Base-by-base conservation (phyloP, 805 yeast species). In the Spathaspora sp. region DNA sequence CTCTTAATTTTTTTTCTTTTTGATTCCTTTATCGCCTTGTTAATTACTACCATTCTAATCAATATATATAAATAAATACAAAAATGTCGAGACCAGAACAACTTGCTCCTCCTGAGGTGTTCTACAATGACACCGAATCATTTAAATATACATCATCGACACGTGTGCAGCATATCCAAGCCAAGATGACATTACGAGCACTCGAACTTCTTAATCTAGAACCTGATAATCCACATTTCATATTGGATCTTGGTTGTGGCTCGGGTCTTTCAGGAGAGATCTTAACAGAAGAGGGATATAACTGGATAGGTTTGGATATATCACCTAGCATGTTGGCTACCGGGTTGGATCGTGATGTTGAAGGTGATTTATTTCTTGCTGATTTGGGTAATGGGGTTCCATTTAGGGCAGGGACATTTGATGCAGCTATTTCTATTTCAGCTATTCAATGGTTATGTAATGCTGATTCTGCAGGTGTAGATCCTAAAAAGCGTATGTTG, bases 401-500 rank as follows among this genome's bases (percentile, higher is more conserved):
- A 5, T 94, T 94, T 64, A 79, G 99, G 63, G 89, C 98, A 2
- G 99, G 99, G 48, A 79, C 96, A 0, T 94, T 93, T 67, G 99
- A 94, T 68, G 97, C 97, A 1, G 98, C 96, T 1, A 89, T 94
- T 31, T 86, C 96, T 23, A 90, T 94, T 55, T 87, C 96, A 35
- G 99, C 96, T 11, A 91, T 94, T 48, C 99, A 94, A 68, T 94
- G 99, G 99, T 80, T 94, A 42, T 92, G 97, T 74, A 94, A 94
- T 66, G 98, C 98, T 2, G 99, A 94, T 67, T 79, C 89, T 5
- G 69, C 89, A 2, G 76, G 78, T 40, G 85, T 84, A 49, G 96
- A 92, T 63, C 99, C 99, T 19, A 86, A 86, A 64, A 80, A 79
- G 61, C 82, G 99, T 67, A 70, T 90, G 50, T 73, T 85, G 69